Conservation (phyloP, 345 rosid genomes). For the Geranium rotundifolium region DNA sequence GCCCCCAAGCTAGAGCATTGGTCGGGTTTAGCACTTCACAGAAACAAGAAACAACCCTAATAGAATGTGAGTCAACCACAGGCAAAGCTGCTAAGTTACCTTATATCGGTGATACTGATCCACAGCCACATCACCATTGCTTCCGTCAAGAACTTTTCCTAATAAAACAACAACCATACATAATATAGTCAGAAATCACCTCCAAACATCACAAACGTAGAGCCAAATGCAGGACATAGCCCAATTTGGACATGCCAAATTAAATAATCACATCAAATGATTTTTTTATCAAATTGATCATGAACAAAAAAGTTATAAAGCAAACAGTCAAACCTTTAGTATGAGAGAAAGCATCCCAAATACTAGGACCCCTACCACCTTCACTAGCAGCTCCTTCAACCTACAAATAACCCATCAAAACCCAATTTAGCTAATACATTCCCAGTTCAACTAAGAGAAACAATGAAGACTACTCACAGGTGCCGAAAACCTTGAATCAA, state of each 20-base stretch:
- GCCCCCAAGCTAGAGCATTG: no score
- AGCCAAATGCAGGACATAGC: not conserved
- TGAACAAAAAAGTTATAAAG: not conserved
- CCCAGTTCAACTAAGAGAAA: not conserved
- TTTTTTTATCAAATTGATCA: no score
- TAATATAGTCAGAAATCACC: no score
- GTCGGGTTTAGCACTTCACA: no score
- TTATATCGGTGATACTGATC: slow-evolving; percentile 73
- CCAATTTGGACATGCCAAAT: not conserved
- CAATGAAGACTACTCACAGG: not conserved
- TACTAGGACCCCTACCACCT: slow-evolving; percentile 67
- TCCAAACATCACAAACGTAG: no score
- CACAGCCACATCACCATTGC: slow-evolving; percentile 62
- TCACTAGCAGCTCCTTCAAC: slow-evolving; percentile 81
- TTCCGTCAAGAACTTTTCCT: slow-evolving; percentile 67
- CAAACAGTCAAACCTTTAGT: slow-evolving; percentile 28
- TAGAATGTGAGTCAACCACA: not conserved
- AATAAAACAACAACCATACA: not conserved
- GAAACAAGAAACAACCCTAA: not conserved
- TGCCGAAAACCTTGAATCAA: no score
- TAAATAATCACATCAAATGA: not conserved
- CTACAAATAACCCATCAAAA: slow-evolving; percentile 26
- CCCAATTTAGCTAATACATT: not conserved
- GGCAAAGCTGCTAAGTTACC: slow-evolving; percentile 20
- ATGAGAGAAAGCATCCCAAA: slow-evolving; percentile 83